Evolutionary conservation across 2,329 filamentous ascomycete genomes (phyloP).

Genomic region (Botrytis fragariae): DNA sequence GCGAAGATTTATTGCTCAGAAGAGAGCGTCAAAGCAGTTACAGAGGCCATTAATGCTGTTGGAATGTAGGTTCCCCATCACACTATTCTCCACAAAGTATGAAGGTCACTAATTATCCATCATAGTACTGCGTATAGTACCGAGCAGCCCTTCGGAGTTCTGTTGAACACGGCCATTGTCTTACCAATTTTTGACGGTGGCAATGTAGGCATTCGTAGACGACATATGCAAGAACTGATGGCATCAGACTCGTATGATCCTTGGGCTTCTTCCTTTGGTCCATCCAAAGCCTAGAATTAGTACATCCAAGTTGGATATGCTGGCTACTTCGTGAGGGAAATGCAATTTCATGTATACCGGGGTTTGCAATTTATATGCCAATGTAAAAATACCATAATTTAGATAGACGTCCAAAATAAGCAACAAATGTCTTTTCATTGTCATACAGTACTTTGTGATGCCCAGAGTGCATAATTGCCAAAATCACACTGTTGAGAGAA

Average conservation of each 20-base stretch:
- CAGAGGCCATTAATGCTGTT: slow-evolving; percentile 51
- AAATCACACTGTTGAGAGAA: background rate
- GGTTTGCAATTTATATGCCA: background rate
- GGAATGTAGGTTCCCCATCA: slow-evolving; percentile 43
- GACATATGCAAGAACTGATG: slow-evolving; percentile 49
- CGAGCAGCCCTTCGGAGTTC: slow-evolving; percentile 41
- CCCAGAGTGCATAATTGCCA: background rate
- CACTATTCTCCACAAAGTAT: background rate
- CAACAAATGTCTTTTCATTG: background rate
- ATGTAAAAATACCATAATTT: background rate
- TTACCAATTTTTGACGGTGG: slow-evolving; percentile 53
- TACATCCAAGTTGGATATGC: background rate
- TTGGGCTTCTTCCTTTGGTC: slow-evolving; percentile 43
- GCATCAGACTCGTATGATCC: slow-evolving; percentile 46
- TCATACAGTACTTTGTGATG: background rate
- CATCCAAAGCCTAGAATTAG: background rate
- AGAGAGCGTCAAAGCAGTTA: slow-evolving; percentile 46
- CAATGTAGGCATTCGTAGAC: slow-evolving; percentile 51
- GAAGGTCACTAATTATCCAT: slow-evolving; percentile 17
- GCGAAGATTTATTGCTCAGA: slow-evolving; percentile 54
- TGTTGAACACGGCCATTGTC: slow-evolving; percentile 47
- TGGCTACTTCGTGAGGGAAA: background rate
- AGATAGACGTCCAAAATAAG: background rate
- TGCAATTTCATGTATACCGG: background rate
- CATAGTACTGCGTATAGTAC: slow-evolving; percentile 16